Conservation (phyloP, 2,329 filamentous ascomycete species). For the Aureobasidium sp. region DNA sequence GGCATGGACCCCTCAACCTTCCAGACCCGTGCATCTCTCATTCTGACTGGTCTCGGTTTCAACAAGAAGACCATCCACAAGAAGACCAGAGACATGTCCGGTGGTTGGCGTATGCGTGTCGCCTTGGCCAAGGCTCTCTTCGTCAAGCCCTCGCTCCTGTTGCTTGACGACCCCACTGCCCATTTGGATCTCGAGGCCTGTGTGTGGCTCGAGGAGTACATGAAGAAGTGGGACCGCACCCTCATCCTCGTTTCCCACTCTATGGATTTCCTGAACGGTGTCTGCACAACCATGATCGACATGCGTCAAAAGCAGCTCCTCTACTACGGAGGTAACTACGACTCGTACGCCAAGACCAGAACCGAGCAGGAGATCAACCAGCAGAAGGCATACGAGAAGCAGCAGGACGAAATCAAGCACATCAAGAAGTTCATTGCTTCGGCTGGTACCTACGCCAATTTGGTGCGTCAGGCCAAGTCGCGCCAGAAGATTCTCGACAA, state of each 20-base stretch:
- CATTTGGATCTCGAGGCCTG: conserved; percentile 99
- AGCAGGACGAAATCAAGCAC: conserved; percentile 97
- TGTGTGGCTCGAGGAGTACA: conserved; percentile 98
- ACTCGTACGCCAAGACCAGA: conserved; percentile 89
- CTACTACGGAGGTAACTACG: conserved; percentile 99
- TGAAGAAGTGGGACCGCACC: conserved; percentile 99
- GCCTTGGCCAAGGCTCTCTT: conserved; percentile 95
- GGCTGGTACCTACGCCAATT: conserved; percentile 98
- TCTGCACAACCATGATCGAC: conserved; percentile 97
- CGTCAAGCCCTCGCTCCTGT: conserved; percentile 89
- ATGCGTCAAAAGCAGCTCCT: conserved; percentile 83
- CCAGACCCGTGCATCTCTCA: conserved; percentile 87
- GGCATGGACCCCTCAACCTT: conserved; percentile 98
- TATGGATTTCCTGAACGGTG: conserved; percentile 98
- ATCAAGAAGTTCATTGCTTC: conserved; percentile 99
- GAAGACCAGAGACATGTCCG: conserved; percentile 99
- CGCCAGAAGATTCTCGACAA: conserved; percentile 99
- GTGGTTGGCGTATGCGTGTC: conserved; percentile 99
- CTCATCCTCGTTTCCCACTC: conserved; percentile 95
- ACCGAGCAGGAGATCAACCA: conserved; percentile 94
- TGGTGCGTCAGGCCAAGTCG: conserved; percentile 97
- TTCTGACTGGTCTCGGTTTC: conserved; percentile 97
- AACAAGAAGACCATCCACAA: conserved; percentile 97
- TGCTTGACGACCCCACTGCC: conserved; percentile 96
- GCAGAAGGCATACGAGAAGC: conserved; percentile 97